Evolutionary conservation across 2,329 filamentous ascomycete genomes (phyloP), one percentile per base, ranked within the genome.

Genomic region (Fusarium newnesense): DNA sequence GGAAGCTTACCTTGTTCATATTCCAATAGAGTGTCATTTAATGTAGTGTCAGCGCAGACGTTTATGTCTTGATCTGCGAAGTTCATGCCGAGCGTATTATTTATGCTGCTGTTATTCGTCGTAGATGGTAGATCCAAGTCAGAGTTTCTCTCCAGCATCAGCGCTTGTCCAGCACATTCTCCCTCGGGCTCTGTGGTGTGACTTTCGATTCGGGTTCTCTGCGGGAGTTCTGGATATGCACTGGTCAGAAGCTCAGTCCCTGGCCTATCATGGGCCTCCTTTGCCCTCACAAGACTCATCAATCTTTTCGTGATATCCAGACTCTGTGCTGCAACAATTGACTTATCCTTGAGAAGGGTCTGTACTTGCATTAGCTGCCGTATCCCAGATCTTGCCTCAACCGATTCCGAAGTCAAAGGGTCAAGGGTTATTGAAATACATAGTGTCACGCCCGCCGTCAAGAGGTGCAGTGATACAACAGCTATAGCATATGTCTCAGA

Each of bases 111-210:
- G 19, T 61, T 56, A 8, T 60, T 67, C 49, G 9, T 37, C 2
- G 3, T 10, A 2, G 5, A 19, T 2, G 9, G 12, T 9, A 19
- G 11, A 16, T n/a, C 9, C 1, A 39, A 8, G 19, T 5, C 11
- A 21, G 10, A 3, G 1, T 36, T 16, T 13, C 5, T 7, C 11
- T 8, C 1, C 21, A 5, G 5, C 3, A 16, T 21, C 6, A 11
- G 6, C 2, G 1, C 24, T 37, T 21, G 15, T 19, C 37, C 24
- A 16, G 39, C 26, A 15, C 5, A 4, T 19, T 7, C 9, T 19
- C 32, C 18, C 4, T 36, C 19, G 1, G 19, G 13, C 0, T 0
- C 15, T 10, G 4, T n/a, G 15, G 18, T 10, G 21, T 4, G 4
- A 13, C 12, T 12, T 19, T 13, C 11, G 7, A 6, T 24, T 26